phyloP scores from a whole-genome alignment of 2,329 filamentous ascomycete species.

The Fusarium fracticaudum region DNA sequence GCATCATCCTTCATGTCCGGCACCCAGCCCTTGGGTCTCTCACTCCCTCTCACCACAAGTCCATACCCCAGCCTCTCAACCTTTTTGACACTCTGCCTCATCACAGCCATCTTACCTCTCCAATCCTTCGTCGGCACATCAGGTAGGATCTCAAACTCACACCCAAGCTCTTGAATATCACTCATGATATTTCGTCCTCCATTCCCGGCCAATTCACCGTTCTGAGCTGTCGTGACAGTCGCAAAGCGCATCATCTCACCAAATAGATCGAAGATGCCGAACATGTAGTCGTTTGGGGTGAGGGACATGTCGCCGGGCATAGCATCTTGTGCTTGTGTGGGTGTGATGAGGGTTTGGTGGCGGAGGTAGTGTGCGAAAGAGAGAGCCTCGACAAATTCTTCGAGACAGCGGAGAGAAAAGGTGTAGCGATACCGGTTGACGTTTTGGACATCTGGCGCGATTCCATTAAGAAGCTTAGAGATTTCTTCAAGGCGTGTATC shows the following conservation, averaged over 20 bases:
- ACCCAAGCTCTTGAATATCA: slow-evolving; percentile 82
- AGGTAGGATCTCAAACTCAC: slow-evolving; percentile 78
- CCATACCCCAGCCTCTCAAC: slow-evolving; percentile 93
- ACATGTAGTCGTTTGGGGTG: slow-evolving; percentile 85
- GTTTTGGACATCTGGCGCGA: slow-evolving; percentile 78
- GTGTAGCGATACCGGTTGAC: slow-evolving; percentile 87
- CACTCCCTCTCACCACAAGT: slow-evolving; percentile 84
- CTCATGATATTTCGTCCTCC: slow-evolving; percentile 71
- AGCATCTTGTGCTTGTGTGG: slow-evolving; percentile 64
- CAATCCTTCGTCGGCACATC: slow-evolving; percentile 67
- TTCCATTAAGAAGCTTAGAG: slow-evolving; percentile 69
- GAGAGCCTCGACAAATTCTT: slow-evolving; percentile 93
- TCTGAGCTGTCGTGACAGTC: slow-evolving; percentile 85
- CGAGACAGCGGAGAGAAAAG: slow-evolving; percentile 82
- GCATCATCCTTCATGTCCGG: slow-evolving; percentile 71
- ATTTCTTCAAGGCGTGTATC: slow-evolving; percentile 77
- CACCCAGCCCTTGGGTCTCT: slow-evolving; percentile 91
- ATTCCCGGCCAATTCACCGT: slow-evolving; percentile 60
- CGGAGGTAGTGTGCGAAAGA: slow-evolving; percentile 89
- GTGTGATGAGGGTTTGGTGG: slow-evolving; percentile 77
- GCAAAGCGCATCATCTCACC: slow-evolving; percentile 98
- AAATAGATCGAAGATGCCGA: slow-evolving; percentile 91
- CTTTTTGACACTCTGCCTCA: slow-evolving; percentile 90
- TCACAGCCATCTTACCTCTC: slow-evolving; percentile 83
- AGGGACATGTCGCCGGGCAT: slow-evolving; percentile 68